Percentiles rank a stretch among this genome's conserved stretches.
These are phyloP conservation scores for Pichia insulana DNA, from an alignment of 805 yeast species.

Conservation along the genomic window DNA sequence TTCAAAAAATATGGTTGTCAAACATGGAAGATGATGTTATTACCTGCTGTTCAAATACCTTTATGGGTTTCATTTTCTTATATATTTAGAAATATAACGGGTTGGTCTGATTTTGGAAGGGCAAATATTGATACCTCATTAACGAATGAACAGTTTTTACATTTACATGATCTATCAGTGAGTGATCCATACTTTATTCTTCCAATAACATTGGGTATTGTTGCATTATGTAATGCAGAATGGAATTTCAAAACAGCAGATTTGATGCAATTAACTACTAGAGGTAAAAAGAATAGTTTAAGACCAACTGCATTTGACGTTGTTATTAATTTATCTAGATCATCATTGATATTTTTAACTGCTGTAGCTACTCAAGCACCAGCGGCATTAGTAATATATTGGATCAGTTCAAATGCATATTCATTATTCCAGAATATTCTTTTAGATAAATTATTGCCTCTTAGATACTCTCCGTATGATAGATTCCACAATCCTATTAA, in stretches of 20 bases:
- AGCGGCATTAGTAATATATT: conserved; percentile 69
- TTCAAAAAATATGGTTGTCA: conserved; percentile 63
- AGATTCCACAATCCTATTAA: conserved; percentile 14
- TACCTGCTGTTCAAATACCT: conserved; percentile 81
- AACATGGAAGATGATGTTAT: conserved; percentile 66
- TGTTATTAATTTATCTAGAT: conserved; percentile 59
- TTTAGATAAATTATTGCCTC: conserved; percentile 59
- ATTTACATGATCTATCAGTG: conserved; percentile 52
- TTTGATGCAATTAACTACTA: conserved; percentile 34
- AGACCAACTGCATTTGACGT: conserved; percentile 57
- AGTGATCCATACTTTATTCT: conserved; percentile 54
- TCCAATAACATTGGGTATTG: conserved; percentile 64
- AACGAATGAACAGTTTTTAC: conserved; percentile 45
- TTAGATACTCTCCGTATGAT: conserved; percentile 38
- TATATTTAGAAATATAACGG: conserved; percentile 68
- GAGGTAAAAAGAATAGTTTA: conserved; percentile 33
- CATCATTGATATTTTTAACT: conserved; percentile 73
- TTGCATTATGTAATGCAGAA: conserved; percentile 72
- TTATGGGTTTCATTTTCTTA: conserved; percentile 75
- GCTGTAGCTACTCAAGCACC: conserved; percentile 84
- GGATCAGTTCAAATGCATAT: conserved; percentile 79
- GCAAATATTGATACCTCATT: conserved; percentile 41
- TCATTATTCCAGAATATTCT: conserved; percentile 70
- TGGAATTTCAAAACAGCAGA: conserved; percentile 66
- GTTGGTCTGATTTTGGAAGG: conserved; percentile 40